Evolutionary conservation across 345 rosid genomes (phyloP).

Genomic region (Toxicodendron radicans): DNA sequence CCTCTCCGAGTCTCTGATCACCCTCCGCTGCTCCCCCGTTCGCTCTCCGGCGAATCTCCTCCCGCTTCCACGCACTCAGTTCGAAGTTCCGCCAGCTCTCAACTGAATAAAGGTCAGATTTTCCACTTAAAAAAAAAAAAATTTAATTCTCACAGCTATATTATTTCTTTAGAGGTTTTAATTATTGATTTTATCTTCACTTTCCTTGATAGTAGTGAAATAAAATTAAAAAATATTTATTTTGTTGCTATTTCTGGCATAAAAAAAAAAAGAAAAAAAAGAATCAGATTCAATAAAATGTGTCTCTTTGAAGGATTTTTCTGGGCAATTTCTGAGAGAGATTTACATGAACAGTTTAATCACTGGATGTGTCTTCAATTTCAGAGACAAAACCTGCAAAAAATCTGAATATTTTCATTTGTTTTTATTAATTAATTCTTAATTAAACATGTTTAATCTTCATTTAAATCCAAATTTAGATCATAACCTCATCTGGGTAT

Average conservation of each 20-base stretch:
- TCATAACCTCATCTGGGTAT: conserved; percentile 7
- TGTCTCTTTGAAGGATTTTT: neutral
- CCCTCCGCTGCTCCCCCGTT: neutral
- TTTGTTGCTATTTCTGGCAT: conserved; percentile 16
- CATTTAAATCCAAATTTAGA: neutral
- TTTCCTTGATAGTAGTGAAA: no score
- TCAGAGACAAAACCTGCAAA: conserved; percentile 42
- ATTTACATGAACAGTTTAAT: conserved; percentile 10
- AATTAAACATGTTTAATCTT: conserved; percentile 15
- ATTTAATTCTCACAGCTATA: no score
- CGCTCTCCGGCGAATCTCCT: neutral
- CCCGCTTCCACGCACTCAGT: neutral
- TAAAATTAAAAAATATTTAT: neutral
- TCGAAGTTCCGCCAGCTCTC: no score
- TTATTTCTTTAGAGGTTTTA: neutral
- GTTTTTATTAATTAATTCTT: conserved; percentile 22
- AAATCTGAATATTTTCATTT: conserved; percentile 18
- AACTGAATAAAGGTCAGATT: no score
- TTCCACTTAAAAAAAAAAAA: no score
- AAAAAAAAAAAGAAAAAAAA: no score
- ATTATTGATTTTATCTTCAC: no score
- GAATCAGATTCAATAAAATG: conserved; percentile 12
- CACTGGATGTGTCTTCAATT: conserved; percentile 24
- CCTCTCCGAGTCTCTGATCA: neutral
- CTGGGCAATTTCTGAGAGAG: conserved; percentile 8